Evolutionary conservation across 164 flowering plant species (phyloP).

Genomic region (Cinnamomum chago): DNA sequence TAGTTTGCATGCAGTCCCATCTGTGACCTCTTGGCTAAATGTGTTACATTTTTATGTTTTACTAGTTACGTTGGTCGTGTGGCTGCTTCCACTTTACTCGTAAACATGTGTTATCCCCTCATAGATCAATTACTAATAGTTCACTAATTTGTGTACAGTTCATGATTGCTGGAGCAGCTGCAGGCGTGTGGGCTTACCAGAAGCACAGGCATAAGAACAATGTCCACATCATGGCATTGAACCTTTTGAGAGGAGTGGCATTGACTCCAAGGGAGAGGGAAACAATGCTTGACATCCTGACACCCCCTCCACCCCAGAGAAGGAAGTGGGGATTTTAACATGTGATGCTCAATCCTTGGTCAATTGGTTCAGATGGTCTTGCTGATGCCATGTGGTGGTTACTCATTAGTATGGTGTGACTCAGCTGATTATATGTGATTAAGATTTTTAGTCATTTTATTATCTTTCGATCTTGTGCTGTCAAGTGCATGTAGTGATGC

Average conservation of each 20-base stretch:
- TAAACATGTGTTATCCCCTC: background rate
- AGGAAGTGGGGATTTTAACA: slow-evolving; percentile 32
- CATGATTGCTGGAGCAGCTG: slow-evolving; percentile 67
- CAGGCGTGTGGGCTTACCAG: slow-evolving; percentile 69
- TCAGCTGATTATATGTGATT: background rate
- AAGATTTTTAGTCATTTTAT: no score
- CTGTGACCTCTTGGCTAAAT: background rate
- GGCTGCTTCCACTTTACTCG: background rate
- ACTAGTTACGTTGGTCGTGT: background rate
- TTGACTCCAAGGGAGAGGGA: slow-evolving; percentile 75
- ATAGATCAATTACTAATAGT: background rate
- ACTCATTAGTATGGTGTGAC: background rate
- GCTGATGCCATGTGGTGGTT: background rate
- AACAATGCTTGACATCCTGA: slow-evolving; percentile 72
- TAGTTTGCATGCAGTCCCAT: background rate
- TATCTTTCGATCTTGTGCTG: background rate
- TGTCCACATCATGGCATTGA: slow-evolving; percentile 13
- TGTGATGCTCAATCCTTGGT: background rate
- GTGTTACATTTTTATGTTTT: background rate
- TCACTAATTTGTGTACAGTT: slow-evolving; percentile 29
- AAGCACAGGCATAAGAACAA: slow-evolving; percentile 44
- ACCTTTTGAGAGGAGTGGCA: slow-evolving; percentile 80
- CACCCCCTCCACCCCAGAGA: slow-evolving; percentile 57
- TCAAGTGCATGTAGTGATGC: background rate
- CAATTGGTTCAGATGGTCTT: background rate